Percentiles rank a stretch among this genome's conserved stretches.
Evolutionary conservation across 768 basidiomycete genomes (phyloP).

Genomic region (Boletus patriciae): DNA sequence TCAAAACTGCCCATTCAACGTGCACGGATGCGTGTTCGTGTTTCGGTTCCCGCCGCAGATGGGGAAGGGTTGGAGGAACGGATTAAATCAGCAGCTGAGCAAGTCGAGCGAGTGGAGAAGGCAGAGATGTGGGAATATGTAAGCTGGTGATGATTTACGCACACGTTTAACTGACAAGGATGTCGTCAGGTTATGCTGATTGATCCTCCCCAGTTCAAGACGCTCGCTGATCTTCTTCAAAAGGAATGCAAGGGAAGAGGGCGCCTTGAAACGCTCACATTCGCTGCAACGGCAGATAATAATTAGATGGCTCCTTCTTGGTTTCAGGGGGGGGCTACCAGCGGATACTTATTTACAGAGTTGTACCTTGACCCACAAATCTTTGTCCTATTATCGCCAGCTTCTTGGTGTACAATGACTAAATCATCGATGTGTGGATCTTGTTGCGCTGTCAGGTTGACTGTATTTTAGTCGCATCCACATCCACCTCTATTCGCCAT

Average conservation of each 20-base stretch:
- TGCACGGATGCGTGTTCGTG: constrained; percentile 87
- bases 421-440: not conserved
- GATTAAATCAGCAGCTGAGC: constrained; percentile 72
- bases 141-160: constrained; percentile 32
- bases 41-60: constrained; percentile 68
- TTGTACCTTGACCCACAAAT: not conserved
- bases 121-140: constrained; percentile 87
- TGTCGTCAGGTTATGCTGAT: constrained; percentile 78
- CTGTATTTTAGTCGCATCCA: not conserved
- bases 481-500: not conserved
- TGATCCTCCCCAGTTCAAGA: constrained; percentile 88
- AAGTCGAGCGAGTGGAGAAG: constrained; percentile 79
- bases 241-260: constrained; percentile 89
- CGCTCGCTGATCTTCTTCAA: constrained; percentile 86
- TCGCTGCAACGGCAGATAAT: constrained; percentile 57
- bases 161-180: constrained; percentile 11
- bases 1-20: constrained; percentile 91
- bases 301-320: constrained; percentile 8
- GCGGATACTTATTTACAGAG: not conserved
- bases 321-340: not conserved
- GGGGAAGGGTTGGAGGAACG: constrained; percentile 68
- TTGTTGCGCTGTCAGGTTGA: not conserved
- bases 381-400: not conserved
- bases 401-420: not conserved
- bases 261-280: constrained; percentile 78